A percentile compares a stretch with the other conserved stretches of the same genome.
Conservation (phyloP, 176 grass and related monocot species). For the Oryza glaberrima region DNA sequence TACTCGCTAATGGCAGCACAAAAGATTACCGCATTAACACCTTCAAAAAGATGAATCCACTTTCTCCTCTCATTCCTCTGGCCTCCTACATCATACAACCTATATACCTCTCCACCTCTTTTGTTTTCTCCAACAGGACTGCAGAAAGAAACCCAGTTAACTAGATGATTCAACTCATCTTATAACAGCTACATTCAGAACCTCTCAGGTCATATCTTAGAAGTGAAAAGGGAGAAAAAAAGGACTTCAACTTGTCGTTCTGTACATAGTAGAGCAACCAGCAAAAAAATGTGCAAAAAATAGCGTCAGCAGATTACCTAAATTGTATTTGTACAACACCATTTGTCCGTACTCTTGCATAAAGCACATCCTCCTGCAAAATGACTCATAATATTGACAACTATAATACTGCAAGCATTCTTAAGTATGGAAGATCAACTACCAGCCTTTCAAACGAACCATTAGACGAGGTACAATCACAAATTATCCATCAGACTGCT, state of each 20-base stretch:
- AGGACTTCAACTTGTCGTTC: background rate
- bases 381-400: slow-evolving; percentile 8
- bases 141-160: slow-evolving; percentile 30
- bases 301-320: slow-evolving; percentile 53
- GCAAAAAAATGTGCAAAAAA: background rate
- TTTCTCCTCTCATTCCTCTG: slow-evolving; percentile 99
- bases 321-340: slow-evolving; percentile 95
- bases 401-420: slow-evolving; percentile 6
- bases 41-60: slow-evolving; percentile 99
- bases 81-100: slow-evolving; percentile 92
- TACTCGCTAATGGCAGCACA: slow-evolving; percentile 99
- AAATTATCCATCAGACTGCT: background rate
- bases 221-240: background rate
- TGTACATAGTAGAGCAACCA: background rate
- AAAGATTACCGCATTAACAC: slow-evolving; percentile 94
- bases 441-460: too few relatives aligned
- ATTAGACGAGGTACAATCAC: background rate
- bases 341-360: slow-evolving; percentile 92
- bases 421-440: background rate
- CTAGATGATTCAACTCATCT: background rate
- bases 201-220: background rate
- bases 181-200: background rate
- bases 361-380: slow-evolving; percentile 91
- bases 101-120: slow-evolving; percentile 93
- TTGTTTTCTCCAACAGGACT: slow-evolving; percentile 94